Evolutionary conservation across 805 yeast species (phyloP).

Genomic region (Tetrapisispora namnaoensis): DNA sequence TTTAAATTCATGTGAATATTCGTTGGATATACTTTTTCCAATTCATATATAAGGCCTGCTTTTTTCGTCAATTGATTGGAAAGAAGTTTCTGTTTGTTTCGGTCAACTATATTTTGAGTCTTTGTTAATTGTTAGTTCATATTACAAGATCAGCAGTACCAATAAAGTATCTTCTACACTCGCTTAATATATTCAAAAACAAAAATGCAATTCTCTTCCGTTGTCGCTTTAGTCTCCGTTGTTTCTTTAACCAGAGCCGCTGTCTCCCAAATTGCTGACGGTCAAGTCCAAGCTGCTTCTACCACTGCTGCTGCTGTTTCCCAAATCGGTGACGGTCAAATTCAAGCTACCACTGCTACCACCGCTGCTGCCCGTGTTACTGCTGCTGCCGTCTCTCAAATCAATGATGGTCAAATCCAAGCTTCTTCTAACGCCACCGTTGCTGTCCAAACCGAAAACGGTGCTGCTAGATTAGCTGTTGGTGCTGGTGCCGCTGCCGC

Average conservation of each 20-base stretch:
- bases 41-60: not conserved
- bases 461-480: constrained; percentile 19
- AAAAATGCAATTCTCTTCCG: constrained; percentile 3
- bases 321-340: constrained; percentile 10
- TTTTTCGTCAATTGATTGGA: not conserved
- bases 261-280: constrained; percentile 9
- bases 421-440: constrained; percentile 14
- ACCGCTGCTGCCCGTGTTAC: constrained; percentile 13
- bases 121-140: not conserved
- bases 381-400: constrained; percentile 30
- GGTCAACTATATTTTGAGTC: no score
- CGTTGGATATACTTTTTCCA: no score
- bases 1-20: no score
- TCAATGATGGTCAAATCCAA: constrained; percentile 37
- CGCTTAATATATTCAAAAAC: not conserved
- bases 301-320: constrained; percentile 8
- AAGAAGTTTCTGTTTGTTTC: no score
- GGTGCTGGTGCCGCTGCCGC: constrained; percentile 20
- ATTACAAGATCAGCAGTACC: not conserved
- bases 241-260: constrained; percentile 2
- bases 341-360: constrained; percentile 14
- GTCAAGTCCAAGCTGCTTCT: constrained; percentile 14
- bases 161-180: not conserved
- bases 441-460: constrained; percentile 14
- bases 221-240: constrained; percentile 1